Base-by-base conservation (phyloP, 108 stramenopile species). In the Nannochloropsis oceanica region DNA sequence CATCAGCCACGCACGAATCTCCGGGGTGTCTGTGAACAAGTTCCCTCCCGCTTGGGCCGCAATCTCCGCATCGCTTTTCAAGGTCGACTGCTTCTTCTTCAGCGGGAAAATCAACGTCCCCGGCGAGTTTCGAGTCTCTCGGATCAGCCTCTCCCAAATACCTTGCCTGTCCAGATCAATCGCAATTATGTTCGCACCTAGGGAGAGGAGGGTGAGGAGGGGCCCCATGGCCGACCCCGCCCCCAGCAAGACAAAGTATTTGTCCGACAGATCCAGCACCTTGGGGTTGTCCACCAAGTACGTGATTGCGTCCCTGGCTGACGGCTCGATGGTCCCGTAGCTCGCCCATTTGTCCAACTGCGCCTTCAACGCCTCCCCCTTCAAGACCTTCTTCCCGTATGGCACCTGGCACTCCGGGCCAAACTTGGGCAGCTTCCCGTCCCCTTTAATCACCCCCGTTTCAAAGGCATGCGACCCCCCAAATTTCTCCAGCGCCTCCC, bases 211-310 rank as follows among this genome's bases (percentile, higher is more conserved):
- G 2, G 96, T 93, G 80, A 93, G 90, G 81, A 96, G 92, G n/a
- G 97, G 97, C 80, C 97, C 97, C 97, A 98, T 98, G 83, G 97
- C 97, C 25, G 95, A 96, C 43, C 95, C 95, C 83, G 97, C 97
- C n/a, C 97, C 97, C 80, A 98, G 91, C 44, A 98, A 87, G 0
- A 98, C 97, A 89, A 98, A 98, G 90, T 96, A 96, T 79, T 88
- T 87, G 88, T 96, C 94, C 7, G 50, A 79, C 1, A 89, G 87
- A 79, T 96, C 95, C 44, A 94, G 88, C 93, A 93, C 96, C 81
- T 91, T 88, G 11, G 93, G 94, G 83, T 96, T 94, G 83, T 94
- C 93, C 12, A 93, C 89, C 85, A 94, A 93, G 84, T 93, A 91
- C 44, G 90, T 90, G 83, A 98, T 96, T 73, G 97, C 96, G n/a